Percentiles rank a stretch among this genome's conserved stretches.
Evolutionary conservation across 2,329 filamentous ascomycete genomes (phyloP).

Genomic region (Phyllosticta citribraziliensis): DNA sequence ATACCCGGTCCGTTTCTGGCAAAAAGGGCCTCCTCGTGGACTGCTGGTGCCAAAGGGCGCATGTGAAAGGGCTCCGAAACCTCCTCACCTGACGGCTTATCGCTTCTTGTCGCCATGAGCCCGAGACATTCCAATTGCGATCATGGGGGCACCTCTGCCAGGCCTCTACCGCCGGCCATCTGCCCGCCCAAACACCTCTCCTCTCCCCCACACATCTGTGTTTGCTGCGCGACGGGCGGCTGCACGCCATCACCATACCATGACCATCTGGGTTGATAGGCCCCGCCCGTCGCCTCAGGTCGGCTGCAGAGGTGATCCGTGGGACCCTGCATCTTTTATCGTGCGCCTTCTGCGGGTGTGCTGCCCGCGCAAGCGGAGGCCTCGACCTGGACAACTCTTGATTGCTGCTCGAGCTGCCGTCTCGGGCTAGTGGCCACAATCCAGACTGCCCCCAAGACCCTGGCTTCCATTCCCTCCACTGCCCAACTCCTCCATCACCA

Average conservation of each 20-base stretch:
- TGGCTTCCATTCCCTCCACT: no score
- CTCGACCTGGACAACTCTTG: background rate
- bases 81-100: slow-evolving; percentile 7
- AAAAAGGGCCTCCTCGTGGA: slow-evolving; percentile 4
- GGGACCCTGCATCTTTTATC: slow-evolving; percentile 7
- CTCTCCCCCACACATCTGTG: background rate
- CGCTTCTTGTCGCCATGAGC: slow-evolving; percentile 5
- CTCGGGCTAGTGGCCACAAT: background rate
- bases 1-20: background rate
- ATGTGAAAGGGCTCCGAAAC: slow-evolving; percentile 10
- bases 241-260: slow-evolving; percentile 7
- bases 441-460: background rate
- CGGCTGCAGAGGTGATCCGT: slow-evolving; percentile 6
- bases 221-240: slow-evolving; percentile 9
- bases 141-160: slow-evolving; percentile 1
- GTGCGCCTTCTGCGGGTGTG: slow-evolving; percentile 7
- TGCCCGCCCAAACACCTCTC: slow-evolving; percentile 1
- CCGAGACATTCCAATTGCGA: background rate
- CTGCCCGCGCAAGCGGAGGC: background rate
- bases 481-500: no score
- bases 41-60: background rate
- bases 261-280: slow-evolving; percentile 1
- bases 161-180: slow-evolving; percentile 4
- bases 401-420: background rate
- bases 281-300: background rate